Evolutionary conservation across 2,329 filamentous ascomycete genomes (phyloP).

Genomic region (Pseudogymnoascus sp.): DNA sequence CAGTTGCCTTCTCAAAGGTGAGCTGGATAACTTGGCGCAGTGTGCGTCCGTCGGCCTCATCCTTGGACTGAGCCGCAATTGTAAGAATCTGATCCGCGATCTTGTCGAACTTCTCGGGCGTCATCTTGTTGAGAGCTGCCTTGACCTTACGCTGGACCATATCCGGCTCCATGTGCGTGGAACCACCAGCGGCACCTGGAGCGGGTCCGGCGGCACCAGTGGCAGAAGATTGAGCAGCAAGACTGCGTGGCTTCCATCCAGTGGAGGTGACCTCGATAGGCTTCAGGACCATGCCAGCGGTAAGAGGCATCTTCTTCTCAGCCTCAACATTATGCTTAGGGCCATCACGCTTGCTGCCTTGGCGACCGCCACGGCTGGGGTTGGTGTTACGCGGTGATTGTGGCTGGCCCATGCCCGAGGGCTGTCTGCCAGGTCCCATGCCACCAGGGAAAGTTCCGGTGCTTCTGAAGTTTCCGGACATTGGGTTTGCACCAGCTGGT

Average conservation of each 20-base stretch:
- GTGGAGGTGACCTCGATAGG: slow-evolving; percentile 61
- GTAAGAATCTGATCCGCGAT: slow-evolving; percentile 87
- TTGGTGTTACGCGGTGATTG: slow-evolving; percentile 57
- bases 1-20: slow-evolving; percentile 97
- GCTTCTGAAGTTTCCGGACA: slow-evolving; percentile 50
- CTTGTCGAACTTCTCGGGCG: slow-evolving; percentile 95
- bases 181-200: slow-evolving; percentile 37
- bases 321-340: slow-evolving; percentile 55
- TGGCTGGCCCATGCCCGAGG: slow-evolving; percentile 53
- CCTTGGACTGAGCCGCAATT: slow-evolving; percentile 91
- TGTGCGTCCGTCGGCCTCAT: slow-evolving; percentile 87
- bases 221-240: slow-evolving; percentile 39
- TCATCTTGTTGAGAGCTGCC: slow-evolving; percentile 99
- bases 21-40: slow-evolving; percentile 97
- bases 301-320: slow-evolving; percentile 87
- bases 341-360: slow-evolving; percentile 52
- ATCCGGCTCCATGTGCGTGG: slow-evolving; percentile 69
- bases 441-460: slow-evolving; percentile 56
- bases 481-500: slow-evolving; percentile 40
- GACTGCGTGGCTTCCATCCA: slow-evolving; percentile 83
- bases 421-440: slow-evolving; percentile 56
- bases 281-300: slow-evolving; percentile 72
- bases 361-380: slow-evolving; percentile 52
- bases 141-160: slow-evolving; percentile 99
- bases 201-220: slow-evolving; percentile 33